Evolutionary conservation across 192 early-diverging fungal species (phyloP).

Genomic region (Phlyctochytrium planicorne): DNA sequence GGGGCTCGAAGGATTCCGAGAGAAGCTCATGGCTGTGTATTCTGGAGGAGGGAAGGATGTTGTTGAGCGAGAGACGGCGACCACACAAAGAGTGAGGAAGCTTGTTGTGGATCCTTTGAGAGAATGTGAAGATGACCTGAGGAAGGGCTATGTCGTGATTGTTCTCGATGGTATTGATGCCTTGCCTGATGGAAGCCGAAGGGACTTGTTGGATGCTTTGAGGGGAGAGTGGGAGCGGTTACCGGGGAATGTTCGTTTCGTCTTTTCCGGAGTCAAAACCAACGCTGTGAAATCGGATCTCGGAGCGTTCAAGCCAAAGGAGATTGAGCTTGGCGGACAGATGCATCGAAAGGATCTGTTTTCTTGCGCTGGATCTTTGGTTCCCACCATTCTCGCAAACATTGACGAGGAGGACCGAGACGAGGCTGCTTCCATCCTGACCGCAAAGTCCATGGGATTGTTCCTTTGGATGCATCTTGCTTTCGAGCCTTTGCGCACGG

Average conservation of each 20-base stretch:
- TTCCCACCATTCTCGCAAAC: not conserved
- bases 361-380: not conserved
- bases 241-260: conserved; percentile 13
- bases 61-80: conserved; percentile 5
- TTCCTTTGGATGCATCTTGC: conserved; percentile 19
- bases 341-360: conserved; percentile 8
- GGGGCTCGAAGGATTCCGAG: not conserved
- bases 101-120: conserved; percentile 13
- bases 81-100: conserved; percentile 9
- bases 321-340: conserved; percentile 14
- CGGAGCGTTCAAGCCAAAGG: not conserved
- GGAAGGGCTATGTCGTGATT: conserved; percentile 4
- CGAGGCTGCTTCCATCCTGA: conserved; percentile 2
- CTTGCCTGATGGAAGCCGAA: not conserved
- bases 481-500: conserved; percentile 8
- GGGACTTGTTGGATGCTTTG: conserved; percentile 8
- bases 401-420: conserved; percentile 5
- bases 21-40: not conserved
- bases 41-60: not conserved
- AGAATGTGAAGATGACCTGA: not conserved
- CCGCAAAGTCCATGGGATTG: not conserved
- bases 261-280: not conserved
- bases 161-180: conserved; percentile 17
- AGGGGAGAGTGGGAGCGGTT: not conserved
- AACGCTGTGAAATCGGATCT: not conserved